Base-by-base conservation (phyloP, 2,329 filamentous ascomycete species). In the Colletotrichum caudatum region DNA sequence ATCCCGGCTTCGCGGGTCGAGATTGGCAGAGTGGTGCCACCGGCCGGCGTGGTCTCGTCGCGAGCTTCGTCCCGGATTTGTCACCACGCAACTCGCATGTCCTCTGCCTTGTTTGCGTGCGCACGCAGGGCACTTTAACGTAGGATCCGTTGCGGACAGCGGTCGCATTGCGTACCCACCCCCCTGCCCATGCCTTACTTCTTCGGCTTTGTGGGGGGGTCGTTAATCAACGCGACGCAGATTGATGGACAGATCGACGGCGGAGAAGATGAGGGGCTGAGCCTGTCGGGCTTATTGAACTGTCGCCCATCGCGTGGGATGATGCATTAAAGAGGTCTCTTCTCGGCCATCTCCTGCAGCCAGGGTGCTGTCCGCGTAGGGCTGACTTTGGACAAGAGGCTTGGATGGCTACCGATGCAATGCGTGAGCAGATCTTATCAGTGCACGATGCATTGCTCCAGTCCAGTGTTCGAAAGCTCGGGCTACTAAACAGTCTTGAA, bases 161-260 rank as follows among this genome's bases (percentile, higher is more conserved):
- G 44, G 58, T 35, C 29, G n/a, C 59, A 29, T 39, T 51, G 46
- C 59, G 33, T 37, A 62, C 46, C 46, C 46, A 33, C 44, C 29
- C 29, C 29, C 29, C 29, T 56, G 53, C 53, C 33, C 53, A 37
- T 37, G 53, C 20, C 16, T 20, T 26, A 56, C 20, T 14, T 14
- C 26, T 20, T 23, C 33, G 20, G 53, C 20, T 37, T 37, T 37
- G 35, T 37, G 35, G 39, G 18, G 41, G 41, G 5, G 18, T 44
- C 6, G 54, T n/a, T 16, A 23, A 39, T 39, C 54, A 39, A 37
- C 12, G 11, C 37, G 33, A 16, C 20, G 54, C 54, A 14, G 33
- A 57, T 12, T 12, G 33, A 26, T 26, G 23, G 48, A 51, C 48
- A 14, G 14, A 11, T 53, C 50, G 26, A 33, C 9, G 20, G 35